Evolutionary conservation across 495 filamentous ascomycete species (phyloP), one percentile per base, ranked within the genome.

Genomic region (Tirmania nivea): DNA sequence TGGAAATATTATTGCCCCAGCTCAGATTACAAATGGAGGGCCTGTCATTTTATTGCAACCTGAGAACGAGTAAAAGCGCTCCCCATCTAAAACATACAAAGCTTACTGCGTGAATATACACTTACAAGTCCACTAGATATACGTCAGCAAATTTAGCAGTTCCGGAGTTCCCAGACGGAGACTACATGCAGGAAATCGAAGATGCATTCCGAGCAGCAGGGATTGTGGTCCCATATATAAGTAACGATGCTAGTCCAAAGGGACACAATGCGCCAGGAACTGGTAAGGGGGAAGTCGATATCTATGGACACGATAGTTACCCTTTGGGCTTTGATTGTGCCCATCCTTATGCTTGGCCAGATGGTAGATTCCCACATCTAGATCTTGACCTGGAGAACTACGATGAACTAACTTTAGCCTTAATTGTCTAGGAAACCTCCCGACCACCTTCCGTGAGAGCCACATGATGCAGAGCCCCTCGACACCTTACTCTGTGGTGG

Each of bases 31-130:
- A 1, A 81, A 86, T 56, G 84, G 80, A 8, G 84, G 84, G 1
- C 81, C 81, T 0, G 71, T 88, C 21, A 85, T 88, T 51, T 69
- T 87, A 2, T 71, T 80, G 39, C 84, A 90, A 67, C 81, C 82
- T 0, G 84, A 90, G 60, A 88, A 87, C 57, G 83, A 86, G 58
- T 86, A 86, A 60, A 74, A n/a, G n/a, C n/a, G n/a, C n/a, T n/a
- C n/a, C n/a, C n/a, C n/a, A n/a, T n/a, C n/a, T n/a, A n/a, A n/a
- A n/a, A n/a, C n/a, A n/a, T n/a, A n/a, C n/a, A n/a, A n/a, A n/a
- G n/a, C n/a, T n/a, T n/a, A n/a, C n/a, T n/a, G n/a, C n/a, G n/a
- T n/a, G n/a, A n/a, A n/a, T n/a, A n/a, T n/a, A n/a, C n/a, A n/a
- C n/a, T n/a, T n/a, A n/a, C n/a, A n/a, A n/a, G n/a, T n/a, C n/a